Evolutionary conservation across 2,329 filamentous ascomycete species (phyloP).

Genomic region (Pseudocercospora macadamiae): DNA sequence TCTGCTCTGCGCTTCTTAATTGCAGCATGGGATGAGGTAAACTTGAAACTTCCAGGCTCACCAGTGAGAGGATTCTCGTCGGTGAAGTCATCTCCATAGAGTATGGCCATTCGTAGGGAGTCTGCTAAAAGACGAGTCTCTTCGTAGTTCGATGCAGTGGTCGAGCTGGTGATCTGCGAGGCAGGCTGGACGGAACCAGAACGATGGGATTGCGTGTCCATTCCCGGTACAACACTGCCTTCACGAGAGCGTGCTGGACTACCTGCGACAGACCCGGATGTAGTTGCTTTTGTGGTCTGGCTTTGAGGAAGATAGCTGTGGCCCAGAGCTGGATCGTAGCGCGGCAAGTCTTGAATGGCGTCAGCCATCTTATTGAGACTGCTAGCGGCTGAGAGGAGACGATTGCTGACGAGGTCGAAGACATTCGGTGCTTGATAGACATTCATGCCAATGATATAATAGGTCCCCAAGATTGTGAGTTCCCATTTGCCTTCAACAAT

Average conservation of each 20-base stretch:
- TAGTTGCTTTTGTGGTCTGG: conserved; percentile 41
- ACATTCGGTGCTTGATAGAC: conserved; percentile 66
- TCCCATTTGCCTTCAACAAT: conserved; percentile 51
- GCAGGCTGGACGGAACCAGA: conserved; percentile 33
- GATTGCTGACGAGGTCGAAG: conserved; percentile 57
- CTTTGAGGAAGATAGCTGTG: conserved; percentile 57
- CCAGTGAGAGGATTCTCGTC: conserved; percentile 66
- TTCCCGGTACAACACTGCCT: conserved; percentile 43
- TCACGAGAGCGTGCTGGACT: conserved; percentile 47
- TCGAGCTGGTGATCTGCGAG: conserved; percentile 24
- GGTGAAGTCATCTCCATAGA: conserved; percentile 64
- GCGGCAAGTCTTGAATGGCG: conserved; percentile 56
- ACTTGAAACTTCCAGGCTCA: conserved; percentile 65
- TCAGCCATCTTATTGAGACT: conserved; percentile 60
- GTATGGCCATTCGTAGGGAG: conserved; percentile 39
- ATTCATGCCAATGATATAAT: conserved; percentile 63
- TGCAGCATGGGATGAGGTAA: conserved; percentile 50
- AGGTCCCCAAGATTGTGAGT: conserved; percentile 59
- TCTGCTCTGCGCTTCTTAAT: conserved; percentile 47
- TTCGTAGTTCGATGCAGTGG: conserved; percentile 21
- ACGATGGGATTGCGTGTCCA: conserved; percentile 33
- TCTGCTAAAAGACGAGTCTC: conserved; percentile 44
- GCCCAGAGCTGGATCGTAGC: conserved; percentile 61
- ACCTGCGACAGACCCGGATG: conserved; percentile 39
- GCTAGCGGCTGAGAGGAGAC: conserved; percentile 59